Evolutionary conservation across 2,329 filamentous ascomycete species (phyloP), one percentile per base, ranked within the genome.

Genomic region (Ramularia endophylla): DNA sequence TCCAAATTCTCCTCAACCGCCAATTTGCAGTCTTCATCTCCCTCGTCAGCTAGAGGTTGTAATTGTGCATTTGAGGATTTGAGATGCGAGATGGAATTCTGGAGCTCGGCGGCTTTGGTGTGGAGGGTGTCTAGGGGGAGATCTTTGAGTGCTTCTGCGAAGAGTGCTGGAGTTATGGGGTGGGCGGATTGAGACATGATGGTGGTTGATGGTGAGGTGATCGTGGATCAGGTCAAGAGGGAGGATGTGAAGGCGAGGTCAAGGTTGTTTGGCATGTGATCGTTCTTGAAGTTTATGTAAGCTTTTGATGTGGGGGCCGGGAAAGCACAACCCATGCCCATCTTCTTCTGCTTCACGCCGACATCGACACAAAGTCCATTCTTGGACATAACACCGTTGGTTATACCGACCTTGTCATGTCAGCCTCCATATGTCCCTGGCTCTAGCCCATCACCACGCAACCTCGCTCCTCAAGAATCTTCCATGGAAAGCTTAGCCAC

Each of bases 61-160:
- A 88, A 79, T 61, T 88, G 78, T 49, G 75, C 74, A 66, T 88
- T 89, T 49, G 80, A 85, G 62, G 80, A 80, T 56, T 81, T 75
- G 18, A 89, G 78, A 63, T 89, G 83, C 17, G 75, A 73, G 58
- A 88, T 81, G 54, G 73, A 78, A 73, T 87, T 88, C 60, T 77
- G 78, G 47, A 89, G 73, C 63, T 89, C 85, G 58, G 83, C 76
- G 44, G 83, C 77, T 65, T 88, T 88, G 64, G 83, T 72, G 65
- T 84, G 80, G 5, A 89, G 79, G 43, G 74, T 74, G 48, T 75
- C 72, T 51, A 81, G 61, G 29, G 83, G 77, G 41, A 89, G 78
- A 46, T 81, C 76, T 51, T 73, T 69, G 51, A 89, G 72, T 17
- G 85, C 85, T 47, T 71, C 68, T 57, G 59, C 57, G 49, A 65